Base-by-base conservation (phyloP, 2,329 filamentous ascomycete species). In the Alternaria alternata region DNA sequence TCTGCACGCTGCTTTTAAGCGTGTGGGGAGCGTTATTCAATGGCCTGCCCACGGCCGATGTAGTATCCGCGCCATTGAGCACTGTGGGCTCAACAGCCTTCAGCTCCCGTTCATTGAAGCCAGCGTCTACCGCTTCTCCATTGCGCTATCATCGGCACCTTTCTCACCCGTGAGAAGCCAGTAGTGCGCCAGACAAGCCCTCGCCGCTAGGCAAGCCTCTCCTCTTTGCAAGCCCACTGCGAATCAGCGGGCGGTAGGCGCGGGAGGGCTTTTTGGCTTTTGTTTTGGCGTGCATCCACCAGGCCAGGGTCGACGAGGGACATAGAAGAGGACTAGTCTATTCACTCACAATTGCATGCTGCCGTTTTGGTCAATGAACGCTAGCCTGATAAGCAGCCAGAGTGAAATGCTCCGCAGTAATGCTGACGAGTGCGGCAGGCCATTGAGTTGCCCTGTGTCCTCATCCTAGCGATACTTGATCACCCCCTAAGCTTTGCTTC, bases 1-100 rank as follows among this genome's bases (percentile, higher is more conserved):
- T 51, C 49, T 67, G 63, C 41, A 60, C 66, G 74, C 72, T 74
- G 73, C 74, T 74, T 74, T 75, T 64, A 61, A 36, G 52, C 57
- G 59, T 66, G 69, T 68, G 67, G 68, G 66, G 72, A 65, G 65
- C 48, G 42, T 51, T 52, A 54, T 59, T 48, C 46, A 56, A 36
- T 54, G 47, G 62, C 41, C 58, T 54, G 59, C 54, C 59, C 54
- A 57, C 64, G 66, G 61, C 61, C 56, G 56, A 49, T 59, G 54
- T 59, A 65, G 49, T 51, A 64, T 64, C 58, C 61, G 63, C 59
- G 62, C 64, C 55, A 54, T 62, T 61, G 46, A 51, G 53, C 51
- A 34, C 52, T 26, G 32, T 47, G 39, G 43, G 43, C 61, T 57
- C 54, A 58, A 58, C 44, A 59, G 41, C 41, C 34, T 36, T 54